Evolutionary conservation across 2,329 filamentous ascomycete species (phyloP), one percentile per base, ranked within the genome.

Genomic region (Beauveria asiatica): DNA sequence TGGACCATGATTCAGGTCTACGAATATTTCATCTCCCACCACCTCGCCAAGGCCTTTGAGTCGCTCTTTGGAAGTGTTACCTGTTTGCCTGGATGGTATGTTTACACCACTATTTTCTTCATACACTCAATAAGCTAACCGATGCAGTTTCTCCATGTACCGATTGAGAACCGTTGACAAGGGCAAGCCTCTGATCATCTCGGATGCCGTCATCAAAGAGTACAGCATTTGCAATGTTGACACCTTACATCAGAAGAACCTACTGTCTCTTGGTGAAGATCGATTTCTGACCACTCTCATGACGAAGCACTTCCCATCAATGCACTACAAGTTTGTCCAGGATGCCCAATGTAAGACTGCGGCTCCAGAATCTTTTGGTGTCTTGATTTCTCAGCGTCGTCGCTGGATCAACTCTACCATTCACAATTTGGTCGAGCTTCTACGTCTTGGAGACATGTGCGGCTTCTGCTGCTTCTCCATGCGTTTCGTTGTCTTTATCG

Each of bases 1-100:
- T 96, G 91, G 90, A 99, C 94, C 13, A 99, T 99, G 94, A 99
- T 99, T 69, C 94, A 99, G 74, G 94, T 99, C 65, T 99, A 99
- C 77, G 94, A 99, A 74, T 99, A 99, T 80, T 99, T 92, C 74
- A 99, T 99, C 70, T 97, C 94, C 33, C 94, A 99, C 80, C 89
- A 99, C 75, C 78, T 99, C 72, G 82, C 94, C 58, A 99, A 99
- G 78, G 91, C 94, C 63, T 99, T 99, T 71, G 94, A 99, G 73
- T 97, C 92, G 62, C 84, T 99, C 62, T 99, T 99, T 70, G 94
- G 92, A 70, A 96, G 91, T 73, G 94, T 99, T 63, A 99, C 94
- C 62, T 99, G 94, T 87, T 86, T 99, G 78, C 94, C 94, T 65
- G 94, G 94, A 83, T 99, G 94, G 93, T 97, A 84, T 78, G 90